Evolutionary conservation across 352 stramenopile species (phyloP), one percentile per base, ranked within the genome.

Genomic region (Pythium apleroticum): DNA sequence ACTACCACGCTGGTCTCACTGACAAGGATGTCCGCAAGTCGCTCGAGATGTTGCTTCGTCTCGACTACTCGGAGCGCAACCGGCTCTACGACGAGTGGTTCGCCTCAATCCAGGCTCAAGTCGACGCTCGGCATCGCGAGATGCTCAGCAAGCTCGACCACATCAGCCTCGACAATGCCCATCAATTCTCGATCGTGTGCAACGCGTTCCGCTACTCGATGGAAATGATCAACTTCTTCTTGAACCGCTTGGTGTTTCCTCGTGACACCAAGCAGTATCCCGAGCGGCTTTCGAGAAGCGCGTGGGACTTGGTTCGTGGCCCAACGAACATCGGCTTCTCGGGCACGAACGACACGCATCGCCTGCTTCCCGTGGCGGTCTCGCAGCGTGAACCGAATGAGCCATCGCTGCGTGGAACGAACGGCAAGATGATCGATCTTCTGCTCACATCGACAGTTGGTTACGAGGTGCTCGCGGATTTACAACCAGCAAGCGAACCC

Each of bases 321-420:
- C 55, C 72, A 2, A 71, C 64, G 0, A 81, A 80, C 22, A 75
- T 96, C 20, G 90, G 90, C 2, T 97, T 97, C 58, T 97, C 88
- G 0, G 91, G 89, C 0, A 98, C 90, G 14, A 97, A 97, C 60
- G 90, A 97, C 63, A 97, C 91, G 30, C 86, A 96, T 15, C 73
- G 72, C 0, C 52, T 97, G 55, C 70, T 97, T 5, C 90, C 89
- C 4, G 25, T 87, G 0, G 80, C 89, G 19, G 81, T 96, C 24
- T 57, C 49, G 0, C 88, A 96, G 60, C 69, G 57, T 12, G 83
- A 92, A 52, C 82, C 87, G 4, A 43, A 76, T 5, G 80, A 87
- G 6, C 57, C 72, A 24, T 57, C 71, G 0, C 33, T 98, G 9
- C 66, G 74, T 4, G 83, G 68, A 1, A 97, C 90, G 1, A 95